phyloP scores from a whole-genome alignment of 2,329 filamentous ascomycete genomes.

The Nothopassalora personata region DNA sequence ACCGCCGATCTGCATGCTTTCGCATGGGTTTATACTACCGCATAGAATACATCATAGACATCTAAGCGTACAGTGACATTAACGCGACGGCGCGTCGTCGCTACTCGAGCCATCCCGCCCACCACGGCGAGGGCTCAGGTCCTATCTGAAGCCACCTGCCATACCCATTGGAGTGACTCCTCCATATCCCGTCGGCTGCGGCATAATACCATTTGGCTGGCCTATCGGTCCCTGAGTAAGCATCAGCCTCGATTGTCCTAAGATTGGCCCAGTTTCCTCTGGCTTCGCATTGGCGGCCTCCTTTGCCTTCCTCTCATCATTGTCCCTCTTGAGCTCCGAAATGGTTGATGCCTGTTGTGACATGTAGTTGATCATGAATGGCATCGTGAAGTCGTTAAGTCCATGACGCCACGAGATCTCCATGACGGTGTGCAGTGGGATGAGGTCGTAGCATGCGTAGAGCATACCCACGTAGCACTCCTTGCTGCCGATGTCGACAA shows the following conservation, averaged over 20 bases:
- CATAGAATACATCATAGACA: background rate
- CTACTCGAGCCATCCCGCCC: background rate
- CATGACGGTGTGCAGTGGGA: slow-evolving; percentile 85
- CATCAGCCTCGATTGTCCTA: slow-evolving; percentile 85
- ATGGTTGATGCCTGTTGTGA: slow-evolving; percentile 85
- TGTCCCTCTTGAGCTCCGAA: slow-evolving; percentile 82
- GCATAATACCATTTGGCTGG: slow-evolving; percentile 73
- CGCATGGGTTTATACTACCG: background rate
- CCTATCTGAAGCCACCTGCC: background rate
- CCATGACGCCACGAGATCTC: slow-evolving; percentile 97
- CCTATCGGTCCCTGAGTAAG: slow-evolving; percentile 79
- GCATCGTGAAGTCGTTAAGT: slow-evolving; percentile 96
- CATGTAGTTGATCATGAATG: slow-evolving; percentile 99
- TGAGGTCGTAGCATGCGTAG: slow-evolving; percentile 96
- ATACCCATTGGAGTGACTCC: slow-evolving; percentile 26
- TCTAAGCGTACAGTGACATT: background rate
- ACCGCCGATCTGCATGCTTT: background rate
- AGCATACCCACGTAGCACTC: slow-evolving; percentile 99
- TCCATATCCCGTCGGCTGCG: slow-evolving; percentile 63
- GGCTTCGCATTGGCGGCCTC: slow-evolving; percentile 75
- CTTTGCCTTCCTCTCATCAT: slow-evolving; percentile 78
- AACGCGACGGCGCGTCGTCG: background rate
- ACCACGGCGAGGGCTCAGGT: background rate
- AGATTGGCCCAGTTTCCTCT: slow-evolving; percentile 88
- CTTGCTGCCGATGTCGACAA: slow-evolving; percentile 96